phyloP scores from a whole-genome alignment of 495 filamentous ascomycete genomes.

The Aspergillus biplanus region DNA sequence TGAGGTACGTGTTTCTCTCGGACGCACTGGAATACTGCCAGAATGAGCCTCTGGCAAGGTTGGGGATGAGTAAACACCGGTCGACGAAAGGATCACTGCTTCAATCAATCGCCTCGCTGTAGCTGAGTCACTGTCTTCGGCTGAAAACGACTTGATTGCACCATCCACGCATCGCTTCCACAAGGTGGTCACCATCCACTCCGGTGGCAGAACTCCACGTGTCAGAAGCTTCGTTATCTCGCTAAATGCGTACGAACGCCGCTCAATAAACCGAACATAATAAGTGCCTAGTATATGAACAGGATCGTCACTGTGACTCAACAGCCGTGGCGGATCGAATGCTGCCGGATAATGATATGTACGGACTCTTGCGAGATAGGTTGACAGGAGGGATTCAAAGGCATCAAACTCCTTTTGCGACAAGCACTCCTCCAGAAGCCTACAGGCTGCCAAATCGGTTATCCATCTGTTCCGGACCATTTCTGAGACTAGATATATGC shows the following conservation, averaged over 20 bases:
- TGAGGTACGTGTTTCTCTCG: slow-evolving; percentile 27
- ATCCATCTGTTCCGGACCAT: slow-evolving; percentile 56
- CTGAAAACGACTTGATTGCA: slow-evolving; percentile 47
- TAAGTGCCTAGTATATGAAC: slow-evolving; percentile 39
- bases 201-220: slow-evolving; percentile 42
- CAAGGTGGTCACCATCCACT: slow-evolving; percentile 52
- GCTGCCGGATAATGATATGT: slow-evolving; percentile 35
- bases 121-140: slow-evolving; percentile 37
- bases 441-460: slow-evolving; percentile 34
- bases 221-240: slow-evolving; percentile 45
- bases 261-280: slow-evolving; percentile 23
- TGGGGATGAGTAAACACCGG: slow-evolving; percentile 21
- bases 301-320: slow-evolving; percentile 30
- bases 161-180: slow-evolving; percentile 50
- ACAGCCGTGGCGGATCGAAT: slow-evolving; percentile 32
- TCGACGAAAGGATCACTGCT: slow-evolving; percentile 40
- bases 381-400: slow-evolving; percentile 41
- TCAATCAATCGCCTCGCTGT: slow-evolving; percentile 46
- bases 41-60: neutral
- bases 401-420: slow-evolving; percentile 40
- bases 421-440: slow-evolving; percentile 41
- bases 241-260: slow-evolving; percentile 41
- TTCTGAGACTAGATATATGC: slow-evolving; percentile 59
- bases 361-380: slow-evolving; percentile 32
- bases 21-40: neutral